Base-by-base conservation (phyloP, 345 rosid genomes). In the Acer saccharum region DNA sequence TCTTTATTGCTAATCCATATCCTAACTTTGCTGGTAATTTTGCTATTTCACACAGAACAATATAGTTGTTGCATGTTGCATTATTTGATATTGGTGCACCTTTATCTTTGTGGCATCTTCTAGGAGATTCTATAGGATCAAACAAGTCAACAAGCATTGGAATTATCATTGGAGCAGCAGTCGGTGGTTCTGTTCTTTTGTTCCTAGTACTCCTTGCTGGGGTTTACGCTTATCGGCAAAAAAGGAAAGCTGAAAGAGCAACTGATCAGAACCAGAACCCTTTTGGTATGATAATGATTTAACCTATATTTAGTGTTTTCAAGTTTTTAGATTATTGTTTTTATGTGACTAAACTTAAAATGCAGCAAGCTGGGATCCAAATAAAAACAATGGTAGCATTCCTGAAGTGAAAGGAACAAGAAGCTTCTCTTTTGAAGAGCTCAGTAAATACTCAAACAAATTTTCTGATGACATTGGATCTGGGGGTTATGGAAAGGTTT, bases 401-500 rank as follows among this genome's bases (percentile, higher is more conserved):
- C 98, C 99, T 3, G 90, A 86, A 44, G 75, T 95, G 43, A 87
- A 87, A 86, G 97, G 96, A 73, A 89, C 93, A 61, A 91, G 87
- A 84, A 75, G 85, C 71, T 95, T 88, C 83, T 86, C 88, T 67
- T 84, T 86, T 55, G 89, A 90, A 58, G 97, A 95, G 81, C 82
- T 95, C 7, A 89, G 75, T 82, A 91, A 79, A 81, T 90, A 81
- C 71, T 83, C 94, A 32, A 85, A 84, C 41, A 91, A 89, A 35
- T 95, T 95, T 81, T 89, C 94, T 46, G 88, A 90, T 77, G 89
- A 78, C 70, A 78, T 95, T 72, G 98, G 99, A n/a, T 88, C 91
- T 35, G 99, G 98, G 43, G 98, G 97, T 67, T 93, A 90, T 77
- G 98, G 98, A 57, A 88, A 92, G 94, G 98, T 90, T 68, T 60